Evolutionary conservation across 106 monocot genomes (phyloP).

Genomic region (Dioscorea zingiberensis): DNA sequence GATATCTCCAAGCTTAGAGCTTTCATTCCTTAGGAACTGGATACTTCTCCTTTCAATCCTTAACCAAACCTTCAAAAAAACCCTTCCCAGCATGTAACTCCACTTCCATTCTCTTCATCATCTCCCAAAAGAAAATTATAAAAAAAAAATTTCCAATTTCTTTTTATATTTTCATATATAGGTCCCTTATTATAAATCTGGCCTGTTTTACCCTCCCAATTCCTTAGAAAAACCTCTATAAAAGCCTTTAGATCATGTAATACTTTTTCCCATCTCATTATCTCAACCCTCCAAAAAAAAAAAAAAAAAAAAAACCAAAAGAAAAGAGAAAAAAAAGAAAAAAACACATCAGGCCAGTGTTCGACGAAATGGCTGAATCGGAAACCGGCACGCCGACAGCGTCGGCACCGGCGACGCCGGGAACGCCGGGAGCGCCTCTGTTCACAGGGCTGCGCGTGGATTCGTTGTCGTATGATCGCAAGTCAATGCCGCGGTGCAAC

Average conservation of each 20-base stretch:
- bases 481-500: constrained; percentile 69
- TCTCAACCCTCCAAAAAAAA: constrained; percentile 12
- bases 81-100: constrained; percentile 27
- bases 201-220: constrained; percentile 12
- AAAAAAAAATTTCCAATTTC: constrained; percentile 2
- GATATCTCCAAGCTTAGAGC: too few species aligned
- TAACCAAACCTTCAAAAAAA: constrained; percentile 22
- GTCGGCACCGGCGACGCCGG: constrained; percentile 66
- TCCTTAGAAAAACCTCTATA: constrained; percentile 66
- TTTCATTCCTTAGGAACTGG: constrained; percentile 5
- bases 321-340: constrained; percentile 9
- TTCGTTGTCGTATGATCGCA: constrained; percentile 73
- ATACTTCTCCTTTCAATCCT: constrained; percentile 6
- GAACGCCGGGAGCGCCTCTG: constrained; percentile 74
- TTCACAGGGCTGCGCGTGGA: constrained; percentile 53
- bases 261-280: not conserved
- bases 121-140: constrained; percentile 2
- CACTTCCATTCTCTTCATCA: not conserved
- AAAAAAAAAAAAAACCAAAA: constrained; percentile 28
- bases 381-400: constrained; percentile 27
- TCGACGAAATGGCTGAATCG: constrained; percentile 13
- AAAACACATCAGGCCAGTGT: not conserved
- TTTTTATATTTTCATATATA: not conserved
- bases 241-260: constrained; percentile 82
- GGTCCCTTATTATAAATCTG: too few species aligned